phyloP scores from a whole-genome alignment of 805 yeast genomes.

The Clavispora asparagi region DNA sequence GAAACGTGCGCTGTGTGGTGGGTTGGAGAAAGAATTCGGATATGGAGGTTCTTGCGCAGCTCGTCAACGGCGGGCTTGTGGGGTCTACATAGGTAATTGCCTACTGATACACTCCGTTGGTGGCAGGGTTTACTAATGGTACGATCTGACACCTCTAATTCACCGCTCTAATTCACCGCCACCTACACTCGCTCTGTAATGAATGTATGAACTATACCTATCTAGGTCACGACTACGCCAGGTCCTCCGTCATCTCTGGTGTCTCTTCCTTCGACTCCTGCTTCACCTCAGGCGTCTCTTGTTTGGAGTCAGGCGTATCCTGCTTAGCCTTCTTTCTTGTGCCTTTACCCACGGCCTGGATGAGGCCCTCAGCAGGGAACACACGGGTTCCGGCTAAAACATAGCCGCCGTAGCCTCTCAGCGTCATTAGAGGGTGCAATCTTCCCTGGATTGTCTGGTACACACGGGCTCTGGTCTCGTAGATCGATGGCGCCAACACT shows the following conservation, averaged over 20 bases:
- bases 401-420: conserved; percentile 89
- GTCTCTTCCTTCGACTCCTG: neutral
- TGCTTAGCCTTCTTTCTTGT: conserved; percentile 33
- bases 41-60: conserved; percentile 11
- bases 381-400: conserved; percentile 76
- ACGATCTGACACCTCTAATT: no score
- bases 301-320: conserved; percentile 2
- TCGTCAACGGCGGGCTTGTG: conserved; percentile 1
- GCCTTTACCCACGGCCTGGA: conserved; percentile 68
- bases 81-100: neutral
- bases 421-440: conserved; percentile 92
- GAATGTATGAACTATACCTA: neutral
- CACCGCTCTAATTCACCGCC: no score
- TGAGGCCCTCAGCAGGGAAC: conserved; percentile 54
- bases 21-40: conserved; percentile 46
- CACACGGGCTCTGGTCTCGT: conserved; percentile 76
- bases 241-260: no score
- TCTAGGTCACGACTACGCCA: neutral
- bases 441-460: conserved; percentile 94
- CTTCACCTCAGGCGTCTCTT: neutral
- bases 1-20: conserved; percentile 52
- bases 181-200: no score
- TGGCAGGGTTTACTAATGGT: no score
- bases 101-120: no score
- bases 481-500: conserved; percentile 75